Base-by-base conservation (phyloP, 345 rosid species). In the Salix caprea region DNA sequence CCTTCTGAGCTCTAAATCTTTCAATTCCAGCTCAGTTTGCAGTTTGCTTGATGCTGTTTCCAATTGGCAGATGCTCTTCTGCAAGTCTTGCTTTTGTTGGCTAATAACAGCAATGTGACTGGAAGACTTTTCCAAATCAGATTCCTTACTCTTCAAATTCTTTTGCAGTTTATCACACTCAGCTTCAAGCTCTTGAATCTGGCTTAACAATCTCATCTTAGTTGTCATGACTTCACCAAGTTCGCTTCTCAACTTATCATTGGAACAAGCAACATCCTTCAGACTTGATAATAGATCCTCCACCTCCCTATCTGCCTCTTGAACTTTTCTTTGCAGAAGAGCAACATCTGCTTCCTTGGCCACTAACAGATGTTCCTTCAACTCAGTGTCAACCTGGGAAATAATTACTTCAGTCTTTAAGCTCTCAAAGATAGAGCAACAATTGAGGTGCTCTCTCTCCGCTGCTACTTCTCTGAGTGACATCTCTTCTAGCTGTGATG, bases 401-500 rank as follows among this genome's bases (percentile, higher is more conserved):
- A 90, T 67, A 68, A 85, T 74, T 40, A 92, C 21, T 78, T 86
- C 87, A 77, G 77, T 79, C 81, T 76, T 85, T 62, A 91, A 80
- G 74, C 83, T 80, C 83, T 88, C 94, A 61, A 93, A 64, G 78
- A 81, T 52, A 74, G 77, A 83, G 77, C 69, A 68, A 71, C 78
- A 84, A 67, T 54, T 74, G 71, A 50, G 54, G 50, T 82, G 82
- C 80, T 80, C 84, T 82, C 73, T 81, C 69, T 82, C 74, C 64
- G 80, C 68, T 77, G 72, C 76, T 54, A 78, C 82, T 66, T 83
- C 80, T 72, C 75, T 71, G 71, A 69, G 75, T 82, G 82, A 79
- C 78, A 77, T 78, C 79, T 91, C 96, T 77, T 85, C 83, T 67
- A 93, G 79, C 82, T 67, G 83, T 40, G 77, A 87, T 72, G 71